Conservation (phyloP, 164 flowering plant genomes). For the Sextonia rubra region DNA sequence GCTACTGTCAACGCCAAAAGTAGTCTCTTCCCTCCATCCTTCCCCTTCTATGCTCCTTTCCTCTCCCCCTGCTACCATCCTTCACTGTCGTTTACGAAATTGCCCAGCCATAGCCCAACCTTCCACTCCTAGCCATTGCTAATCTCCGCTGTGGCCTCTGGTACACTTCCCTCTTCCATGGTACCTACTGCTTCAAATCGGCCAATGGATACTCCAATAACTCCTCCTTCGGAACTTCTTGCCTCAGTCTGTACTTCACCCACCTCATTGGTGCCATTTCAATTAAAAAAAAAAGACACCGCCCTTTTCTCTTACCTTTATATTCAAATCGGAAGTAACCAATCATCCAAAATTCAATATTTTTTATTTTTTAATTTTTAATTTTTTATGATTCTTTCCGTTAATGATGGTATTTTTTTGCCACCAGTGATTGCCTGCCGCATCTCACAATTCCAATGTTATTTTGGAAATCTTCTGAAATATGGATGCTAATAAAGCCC, state of each 20-base stretch:
- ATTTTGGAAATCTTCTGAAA: no score
- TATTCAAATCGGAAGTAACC: background rate
- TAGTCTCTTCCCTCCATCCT: no score
- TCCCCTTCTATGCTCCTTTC: constrained; percentile 62
- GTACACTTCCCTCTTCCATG: constrained; percentile 62
- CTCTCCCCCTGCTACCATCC: constrained; percentile 76
- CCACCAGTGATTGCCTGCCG: no score
- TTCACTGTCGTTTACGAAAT: constrained; percentile 83
- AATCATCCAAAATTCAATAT: no score
- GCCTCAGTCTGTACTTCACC: constrained; percentile 87
- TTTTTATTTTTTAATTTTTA: no score
- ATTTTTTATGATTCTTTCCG: no score
- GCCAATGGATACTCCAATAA: constrained; percentile 92
- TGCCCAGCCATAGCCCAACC: constrained; percentile 67
- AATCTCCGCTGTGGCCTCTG: constrained; percentile 95
- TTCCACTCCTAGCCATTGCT: constrained; percentile 83
- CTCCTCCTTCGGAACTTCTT: constrained; percentile 75
- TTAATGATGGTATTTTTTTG: no score
- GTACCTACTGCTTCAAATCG: constrained; percentile 89
- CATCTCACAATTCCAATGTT: no score
- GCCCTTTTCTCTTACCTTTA: background rate
- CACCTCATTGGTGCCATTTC: constrained; percentile 55
- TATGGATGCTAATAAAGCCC: no score
- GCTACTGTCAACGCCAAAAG: no score
- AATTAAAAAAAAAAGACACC: no score